Evolutionary conservation across 352 stramenopile genomes (phyloP).

Genomic region (Pythium inflatum): DNA sequence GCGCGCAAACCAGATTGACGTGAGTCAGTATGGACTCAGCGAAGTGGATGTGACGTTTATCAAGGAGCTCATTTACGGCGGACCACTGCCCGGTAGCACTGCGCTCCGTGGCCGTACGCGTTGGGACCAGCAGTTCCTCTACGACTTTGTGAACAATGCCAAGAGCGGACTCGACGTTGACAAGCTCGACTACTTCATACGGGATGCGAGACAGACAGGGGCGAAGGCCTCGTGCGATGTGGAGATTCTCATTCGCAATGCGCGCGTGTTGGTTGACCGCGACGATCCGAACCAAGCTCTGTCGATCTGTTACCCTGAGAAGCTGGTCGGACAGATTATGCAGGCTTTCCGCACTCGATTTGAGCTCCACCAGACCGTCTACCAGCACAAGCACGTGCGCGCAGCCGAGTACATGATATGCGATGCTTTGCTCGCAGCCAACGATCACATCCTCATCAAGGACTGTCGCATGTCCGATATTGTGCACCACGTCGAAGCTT

Average conservation of each 20-base stretch:
- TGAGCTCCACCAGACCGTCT: constrained; percentile 86
- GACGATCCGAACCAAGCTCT: constrained; percentile 47
- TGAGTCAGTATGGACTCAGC: constrained; percentile 55
- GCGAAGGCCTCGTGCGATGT: constrained; percentile 78
- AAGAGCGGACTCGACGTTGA: constrained; percentile 87
- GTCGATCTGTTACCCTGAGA: constrained; percentile 87
- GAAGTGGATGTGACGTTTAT: constrained; percentile 72
- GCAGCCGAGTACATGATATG: constrained; percentile 91
- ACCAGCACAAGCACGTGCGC: constrained; percentile 83
- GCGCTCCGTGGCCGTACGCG: constrained; percentile 46
- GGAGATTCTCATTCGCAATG: constrained; percentile 74
- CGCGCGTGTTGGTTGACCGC: constrained; percentile 66
- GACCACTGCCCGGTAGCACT: constrained; percentile 45
- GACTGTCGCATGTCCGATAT: constrained; percentile 70
- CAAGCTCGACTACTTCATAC: constrained; percentile 92
- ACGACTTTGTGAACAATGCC: constrained; percentile 91
- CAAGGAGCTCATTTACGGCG: constrained; percentile 79
- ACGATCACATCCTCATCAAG: constrained; percentile 68
- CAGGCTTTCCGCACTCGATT: constrained; percentile 88
- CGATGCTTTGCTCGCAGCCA: constrained; percentile 73
- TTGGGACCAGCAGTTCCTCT: constrained; percentile 69
- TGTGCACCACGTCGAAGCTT: constrained; percentile 65
- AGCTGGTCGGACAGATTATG: constrained; percentile 85
- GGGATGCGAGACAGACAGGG: constrained; percentile 78
- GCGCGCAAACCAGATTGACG: constrained; percentile 52